Evolutionary conservation across 495 filamentous ascomycete genomes (phyloP), one percentile per base, ranked within the genome.

Genomic region (Daldinia decipiens): DNA sequence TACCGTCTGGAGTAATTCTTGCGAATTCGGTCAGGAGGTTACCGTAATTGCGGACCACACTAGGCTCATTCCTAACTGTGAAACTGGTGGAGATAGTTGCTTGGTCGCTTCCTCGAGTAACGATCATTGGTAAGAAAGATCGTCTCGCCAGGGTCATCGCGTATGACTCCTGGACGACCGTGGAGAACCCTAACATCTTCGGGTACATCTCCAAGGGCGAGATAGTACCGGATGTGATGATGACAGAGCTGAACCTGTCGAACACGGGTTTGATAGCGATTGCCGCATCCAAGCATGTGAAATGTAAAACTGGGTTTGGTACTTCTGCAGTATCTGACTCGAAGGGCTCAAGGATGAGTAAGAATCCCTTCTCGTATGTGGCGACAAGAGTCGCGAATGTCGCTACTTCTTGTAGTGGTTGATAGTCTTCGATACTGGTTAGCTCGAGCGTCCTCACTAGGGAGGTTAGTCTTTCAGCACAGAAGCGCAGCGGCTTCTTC

Each of bases 151-250:
- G 88, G 0, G 96, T 98, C 94, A 99, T 98, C 68, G 86, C 87
- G 82, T 98, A 99, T 1, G 96, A 98, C 77, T 98, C 93, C 76
- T 98, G 93, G 32, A 98, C 89, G 15, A 98, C 94, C 11, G 93
- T 91, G 3, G 82, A 85, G 80, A 99, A 99, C 47, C 90, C 91
- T 9, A 99, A 88, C 95, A 99, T 98, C 73, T 97, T 97, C 0
- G 96, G 96, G 77, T 98, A 99, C 94, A 99, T 98, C 78, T 99
- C 96, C 4, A 99, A 79, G 0, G 96, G 96, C 0, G 95, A 98
- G 57, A 99, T 91, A 3, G 96, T 99, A 19, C 96, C 96, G 0
- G 96, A 98, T 5, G 96, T 99, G 78, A 99, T 98, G 79, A 99
- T 94, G 60, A 99, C 96, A 6, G 96, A 98, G 75, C 89, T 91